phyloP scores from a whole-genome alignment of 805 yeast species.

The Zygotorulaspora florentina region DNA sequence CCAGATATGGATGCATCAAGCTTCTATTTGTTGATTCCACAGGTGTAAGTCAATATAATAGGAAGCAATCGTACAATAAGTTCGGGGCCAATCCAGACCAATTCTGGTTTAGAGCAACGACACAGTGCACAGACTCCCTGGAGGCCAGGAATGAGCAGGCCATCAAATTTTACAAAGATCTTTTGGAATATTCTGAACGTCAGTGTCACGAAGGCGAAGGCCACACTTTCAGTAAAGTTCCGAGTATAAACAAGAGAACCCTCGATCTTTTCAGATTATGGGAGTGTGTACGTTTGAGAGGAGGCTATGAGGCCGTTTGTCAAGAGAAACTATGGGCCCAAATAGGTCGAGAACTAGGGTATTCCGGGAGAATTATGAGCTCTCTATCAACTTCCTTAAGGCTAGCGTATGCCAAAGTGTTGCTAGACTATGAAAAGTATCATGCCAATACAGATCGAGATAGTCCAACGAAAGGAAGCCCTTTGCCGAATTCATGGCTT shows the following conservation, averaged over 20 bases:
- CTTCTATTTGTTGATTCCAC: slow-evolving; percentile 4
- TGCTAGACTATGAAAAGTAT: slow-evolving; percentile 33
- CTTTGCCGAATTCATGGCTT: neutral
- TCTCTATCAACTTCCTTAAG: slow-evolving; percentile 65
- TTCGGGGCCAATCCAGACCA: slow-evolving; percentile 19
- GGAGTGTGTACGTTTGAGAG: slow-evolving; percentile 55
- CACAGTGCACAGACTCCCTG: slow-evolving; percentile 31
- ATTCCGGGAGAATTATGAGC: slow-evolving; percentile 65
- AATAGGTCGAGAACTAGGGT: slow-evolving; percentile 76
- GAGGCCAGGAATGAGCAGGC: slow-evolving; percentile 40
- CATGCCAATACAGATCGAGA: neutral
- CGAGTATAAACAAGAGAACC: slow-evolving; percentile 62
- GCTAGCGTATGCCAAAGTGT: slow-evolving; percentile 49
- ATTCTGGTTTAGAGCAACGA: slow-evolving; percentile 26
- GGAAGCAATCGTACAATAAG: slow-evolving; percentile 1
- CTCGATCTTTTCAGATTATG: slow-evolving; percentile 60
- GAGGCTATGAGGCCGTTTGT: slow-evolving; percentile 65
- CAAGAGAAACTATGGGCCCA: slow-evolving; percentile 74
- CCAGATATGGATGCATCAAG: slow-evolving; percentile 25
- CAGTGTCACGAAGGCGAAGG: slow-evolving; percentile 21
- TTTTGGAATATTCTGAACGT: slow-evolving; percentile 43
- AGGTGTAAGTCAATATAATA: neutral
- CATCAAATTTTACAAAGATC: slow-evolving; percentile 44
- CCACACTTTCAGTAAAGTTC: slow-evolving; percentile 42
- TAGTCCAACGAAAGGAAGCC: neutral